These are phyloP conservation scores for Lachnellula willkommii DNA, from an alignment of 2,329 filamentous ascomycete genomes.

Conservation along the genomic window DNA sequence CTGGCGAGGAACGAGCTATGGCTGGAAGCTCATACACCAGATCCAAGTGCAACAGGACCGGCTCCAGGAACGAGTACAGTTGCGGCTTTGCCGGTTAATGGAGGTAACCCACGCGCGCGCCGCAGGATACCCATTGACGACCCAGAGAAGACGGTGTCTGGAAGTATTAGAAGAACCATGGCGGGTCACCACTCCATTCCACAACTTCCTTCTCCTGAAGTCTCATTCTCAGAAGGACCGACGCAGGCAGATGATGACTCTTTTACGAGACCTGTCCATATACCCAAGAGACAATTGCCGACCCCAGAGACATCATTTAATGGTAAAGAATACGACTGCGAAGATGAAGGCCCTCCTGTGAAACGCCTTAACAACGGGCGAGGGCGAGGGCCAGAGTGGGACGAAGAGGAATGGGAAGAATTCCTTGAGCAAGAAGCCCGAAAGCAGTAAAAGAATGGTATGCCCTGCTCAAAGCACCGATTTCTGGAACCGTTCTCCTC, in stretches of 20 bases:
- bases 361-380: not conserved
- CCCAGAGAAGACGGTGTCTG: no score
- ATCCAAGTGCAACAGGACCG: not conserved
- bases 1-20: constrained; percentile 6
- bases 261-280: not conserved
- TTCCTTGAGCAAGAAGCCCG: not conserved
- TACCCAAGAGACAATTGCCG: not conserved
- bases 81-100: not conserved
- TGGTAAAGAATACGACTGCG: not conserved
- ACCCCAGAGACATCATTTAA: not conserved
- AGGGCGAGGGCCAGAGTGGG: not conserved
- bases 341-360: not conserved
- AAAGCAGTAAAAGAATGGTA: not conserved
- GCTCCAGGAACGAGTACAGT: not conserved
- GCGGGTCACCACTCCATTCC: no score
- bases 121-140: no score
- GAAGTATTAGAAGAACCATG: no score
- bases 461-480: no score
- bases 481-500: no score
- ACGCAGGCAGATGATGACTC: not conserved
- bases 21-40: not conserved
- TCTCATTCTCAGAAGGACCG: not conserved
- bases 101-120: not conserved
- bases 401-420: not conserved
- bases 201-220: no score